Evolutionary conservation across 768 basidiomycete species (phyloP).

Genomic region (Fibroporia radiculosa): DNA sequence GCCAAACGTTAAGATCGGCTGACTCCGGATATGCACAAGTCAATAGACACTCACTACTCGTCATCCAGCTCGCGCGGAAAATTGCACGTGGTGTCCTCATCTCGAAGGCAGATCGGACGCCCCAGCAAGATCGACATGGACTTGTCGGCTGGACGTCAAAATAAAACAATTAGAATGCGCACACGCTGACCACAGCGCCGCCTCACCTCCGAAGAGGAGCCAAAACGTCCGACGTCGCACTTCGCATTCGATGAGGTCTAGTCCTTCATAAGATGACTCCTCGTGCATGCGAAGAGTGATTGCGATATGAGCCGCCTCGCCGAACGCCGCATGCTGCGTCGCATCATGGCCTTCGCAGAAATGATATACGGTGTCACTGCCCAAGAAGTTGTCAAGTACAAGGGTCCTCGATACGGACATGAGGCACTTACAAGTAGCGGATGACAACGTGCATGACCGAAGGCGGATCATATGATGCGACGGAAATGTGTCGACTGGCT

Average conservation of each 20-base stretch:
- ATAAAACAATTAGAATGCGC: background rate
- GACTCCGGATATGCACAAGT: background rate
- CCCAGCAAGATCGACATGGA: slow-evolving; percentile 83
- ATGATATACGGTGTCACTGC: slow-evolving; percentile 77
- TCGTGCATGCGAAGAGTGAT: slow-evolving; percentile 81
- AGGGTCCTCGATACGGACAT: slow-evolving; percentile 2
- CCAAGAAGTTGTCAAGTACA: slow-evolving; percentile 5
- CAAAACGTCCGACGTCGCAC: slow-evolving; percentile 83
- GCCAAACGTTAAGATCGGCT: slow-evolving; percentile 3
- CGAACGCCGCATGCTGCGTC: slow-evolving; percentile 82
- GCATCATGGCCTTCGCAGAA: slow-evolving; percentile 86
- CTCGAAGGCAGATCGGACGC: slow-evolving; percentile 76
- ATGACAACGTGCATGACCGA: slow-evolving; percentile 81
- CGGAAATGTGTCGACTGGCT: slow-evolving; percentile 73
- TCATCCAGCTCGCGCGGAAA: slow-evolving; percentile 87
- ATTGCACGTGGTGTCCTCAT: slow-evolving; percentile 79
- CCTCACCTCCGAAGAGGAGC: slow-evolving; percentile 88
- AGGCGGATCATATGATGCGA: slow-evolving; percentile 78
- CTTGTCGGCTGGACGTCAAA: slow-evolving; percentile 59
- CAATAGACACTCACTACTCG: slow-evolving; percentile 59
- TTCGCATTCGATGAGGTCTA: slow-evolving; percentile 85
- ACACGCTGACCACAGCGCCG: slow-evolving; percentile 14
- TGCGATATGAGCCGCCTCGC: slow-evolving; percentile 80
- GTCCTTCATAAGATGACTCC: slow-evolving; percentile 71
- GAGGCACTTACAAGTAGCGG: slow-evolving; percentile 69